Conservation (phyloP, 2,329 filamentous ascomycete genomes). For the Polychaeton citri region DNA sequence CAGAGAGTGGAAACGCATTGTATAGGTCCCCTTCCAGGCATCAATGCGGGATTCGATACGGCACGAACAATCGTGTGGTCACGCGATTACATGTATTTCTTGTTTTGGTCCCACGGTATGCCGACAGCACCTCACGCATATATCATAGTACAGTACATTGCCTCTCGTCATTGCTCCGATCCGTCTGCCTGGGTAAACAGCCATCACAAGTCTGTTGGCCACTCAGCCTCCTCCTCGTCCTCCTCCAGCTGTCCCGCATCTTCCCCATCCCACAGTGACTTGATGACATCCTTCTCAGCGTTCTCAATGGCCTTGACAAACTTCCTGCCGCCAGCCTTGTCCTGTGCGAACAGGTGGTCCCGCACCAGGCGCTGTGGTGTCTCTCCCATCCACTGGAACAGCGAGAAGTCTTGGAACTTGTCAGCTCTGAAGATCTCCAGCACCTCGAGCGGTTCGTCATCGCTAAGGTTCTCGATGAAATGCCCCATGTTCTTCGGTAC, state of each 20-base stretch:
- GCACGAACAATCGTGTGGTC: no score
- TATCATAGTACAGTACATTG: no score
- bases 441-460: slow-evolving; percentile 62
- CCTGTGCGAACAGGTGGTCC: slow-evolving; percentile 52
- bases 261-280: slow-evolving; percentile 5
- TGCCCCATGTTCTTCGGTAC: slow-evolving; percentile 66
- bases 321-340: slow-evolving; percentile 46
- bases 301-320: slow-evolving; percentile 51
- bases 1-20: no score
- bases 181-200: no score
- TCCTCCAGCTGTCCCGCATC: not conserved
- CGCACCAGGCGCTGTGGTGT: slow-evolving; percentile 50
- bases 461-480: slow-evolving; percentile 65
- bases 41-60: no score
- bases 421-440: slow-evolving; percentile 55
- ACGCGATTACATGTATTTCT: no score
- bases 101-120: no score
- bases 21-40: no score
- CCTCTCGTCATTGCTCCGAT: no score
- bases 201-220: no score
- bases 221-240: not conserved
- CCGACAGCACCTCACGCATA: no score
- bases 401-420: slow-evolving; percentile 57
- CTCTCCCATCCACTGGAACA: slow-evolving; percentile 66
- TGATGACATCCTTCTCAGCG: slow-evolving; percentile 42